phyloP scores from a whole-genome alignment of 495 filamentous ascomycete species.

The Xylaria flabelliformis region DNA sequence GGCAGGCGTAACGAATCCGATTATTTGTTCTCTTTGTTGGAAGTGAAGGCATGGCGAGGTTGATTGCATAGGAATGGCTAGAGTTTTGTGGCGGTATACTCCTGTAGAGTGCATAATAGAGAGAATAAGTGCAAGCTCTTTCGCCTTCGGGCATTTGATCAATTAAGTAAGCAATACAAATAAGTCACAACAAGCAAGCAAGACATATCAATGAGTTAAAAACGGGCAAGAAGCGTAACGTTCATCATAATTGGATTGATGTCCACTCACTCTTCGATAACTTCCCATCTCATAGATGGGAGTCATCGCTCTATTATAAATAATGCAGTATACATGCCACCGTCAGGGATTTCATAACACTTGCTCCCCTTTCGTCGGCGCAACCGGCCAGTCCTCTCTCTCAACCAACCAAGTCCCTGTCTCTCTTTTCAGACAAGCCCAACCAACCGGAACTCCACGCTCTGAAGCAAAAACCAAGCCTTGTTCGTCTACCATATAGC shows the following conservation, averaged over 20 bases:
- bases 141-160: too few relatives aligned
- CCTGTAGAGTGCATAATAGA: too few relatives aligned
- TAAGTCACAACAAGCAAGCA: background rate
- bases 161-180: too few relatives aligned
- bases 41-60: too few relatives aligned
- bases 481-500: background rate
- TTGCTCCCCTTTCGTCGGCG: background rate
- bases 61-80: too few relatives aligned
- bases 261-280: background rate
- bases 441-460: constrained; percentile 5
- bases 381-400: background rate
- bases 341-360: background rate
- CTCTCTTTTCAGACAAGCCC: background rate
- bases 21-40: too few relatives aligned
- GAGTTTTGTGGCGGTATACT: too few relatives aligned
- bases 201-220: background rate
- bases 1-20: too few relatives aligned
- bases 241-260: background rate
- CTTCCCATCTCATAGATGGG: background rate
- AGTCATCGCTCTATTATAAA: constrained; percentile 2
- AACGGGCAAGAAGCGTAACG: background rate
- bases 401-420: background rate
- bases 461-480: constrained; percentile 11
- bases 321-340: background rate
- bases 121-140: too few relatives aligned